A percentile compares a stretch with the other conserved stretches of the same genome.
phyloP scores from a whole-genome alignment of 1,284 basidiomycete genomes.

The Cutaneotrichosporon curvatum region DNA sequence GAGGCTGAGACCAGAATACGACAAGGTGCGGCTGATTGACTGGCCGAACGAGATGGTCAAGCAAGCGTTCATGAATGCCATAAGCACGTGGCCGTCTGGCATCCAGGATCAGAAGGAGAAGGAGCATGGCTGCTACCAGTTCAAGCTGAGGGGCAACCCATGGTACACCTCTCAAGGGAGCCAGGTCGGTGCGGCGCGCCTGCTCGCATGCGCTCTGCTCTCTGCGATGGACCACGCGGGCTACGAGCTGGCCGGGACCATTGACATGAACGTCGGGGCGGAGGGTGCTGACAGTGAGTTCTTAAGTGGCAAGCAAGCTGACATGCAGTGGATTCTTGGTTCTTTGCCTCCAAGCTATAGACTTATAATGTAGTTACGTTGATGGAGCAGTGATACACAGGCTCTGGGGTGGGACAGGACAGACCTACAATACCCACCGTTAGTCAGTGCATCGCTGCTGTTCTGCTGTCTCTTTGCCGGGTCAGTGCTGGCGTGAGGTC shows the following conservation, averaged over 20 bases:
- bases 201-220: constrained; percentile 26
- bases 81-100: constrained; percentile 28
- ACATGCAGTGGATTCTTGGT: constrained; percentile 38
- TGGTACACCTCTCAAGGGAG: constrained; percentile 28
- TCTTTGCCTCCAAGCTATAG: constrained; percentile 31
- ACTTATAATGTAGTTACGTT: too few relatives aligned
- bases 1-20: constrained; percentile 5
- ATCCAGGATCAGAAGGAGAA: constrained; percentile 33
- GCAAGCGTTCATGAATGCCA: constrained; percentile 25
- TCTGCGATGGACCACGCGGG: constrained; percentile 31
- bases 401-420: too few relatives aligned
- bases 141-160: constrained; percentile 36
- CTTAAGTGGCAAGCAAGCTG: background rate
- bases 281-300: constrained; percentile 15
- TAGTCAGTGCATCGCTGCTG: background rate
- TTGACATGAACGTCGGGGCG: constrained; percentile 28
- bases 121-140: constrained; percentile 28
- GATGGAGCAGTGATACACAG: too few relatives aligned
- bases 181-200: constrained; percentile 22
- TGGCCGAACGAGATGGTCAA: constrained; percentile 23
- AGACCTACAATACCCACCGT: constrained; percentile 10
- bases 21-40: constrained; percentile 43
- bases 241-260: constrained; percentile 31
- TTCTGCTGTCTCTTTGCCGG: background rate
- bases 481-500: background rate